These are phyloP conservation scores for Sarocladiaceae sp. DNA, from an alignment of 2,329 filamentous ascomycete genomes.

Conservation along the genomic window DNA sequence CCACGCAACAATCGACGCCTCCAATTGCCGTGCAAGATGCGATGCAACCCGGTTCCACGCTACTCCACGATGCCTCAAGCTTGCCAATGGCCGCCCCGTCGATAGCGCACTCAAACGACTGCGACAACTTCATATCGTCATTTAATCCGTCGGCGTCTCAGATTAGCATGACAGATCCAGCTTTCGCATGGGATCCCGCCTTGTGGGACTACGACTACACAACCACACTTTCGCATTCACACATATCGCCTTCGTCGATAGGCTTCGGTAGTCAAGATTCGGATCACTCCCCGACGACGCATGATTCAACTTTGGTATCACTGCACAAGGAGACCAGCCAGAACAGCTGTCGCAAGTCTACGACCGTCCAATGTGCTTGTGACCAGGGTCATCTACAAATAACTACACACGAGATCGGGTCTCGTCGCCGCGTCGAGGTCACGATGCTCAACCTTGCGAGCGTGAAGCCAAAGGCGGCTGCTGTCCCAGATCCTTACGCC, in stretches of 20 bases:
- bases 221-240: no score
- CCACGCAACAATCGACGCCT: background rate
- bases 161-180: background rate
- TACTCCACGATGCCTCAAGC: no score
- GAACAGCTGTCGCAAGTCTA: no score
- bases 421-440: background rate
- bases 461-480: background rate
- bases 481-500: constrained; percentile 18
- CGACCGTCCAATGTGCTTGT: background rate
- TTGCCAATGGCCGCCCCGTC: no score
- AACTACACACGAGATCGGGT: background rate
- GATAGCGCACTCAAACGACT: background rate
- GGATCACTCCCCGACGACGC: no score
- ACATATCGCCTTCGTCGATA: no score
- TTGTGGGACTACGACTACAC: no score
- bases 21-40: no score
- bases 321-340: no score
- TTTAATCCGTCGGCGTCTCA: background rate
- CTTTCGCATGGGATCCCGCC: background rate
- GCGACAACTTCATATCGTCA: background rate
- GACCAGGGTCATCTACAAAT: background rate
- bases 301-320: no score
- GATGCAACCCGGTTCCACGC: no score
- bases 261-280: no score
- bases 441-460: background rate